phyloP scores from a whole-genome alignment of 2,329 filamentous ascomycete species.

The Neodidymelliopsis sp. region DNA sequence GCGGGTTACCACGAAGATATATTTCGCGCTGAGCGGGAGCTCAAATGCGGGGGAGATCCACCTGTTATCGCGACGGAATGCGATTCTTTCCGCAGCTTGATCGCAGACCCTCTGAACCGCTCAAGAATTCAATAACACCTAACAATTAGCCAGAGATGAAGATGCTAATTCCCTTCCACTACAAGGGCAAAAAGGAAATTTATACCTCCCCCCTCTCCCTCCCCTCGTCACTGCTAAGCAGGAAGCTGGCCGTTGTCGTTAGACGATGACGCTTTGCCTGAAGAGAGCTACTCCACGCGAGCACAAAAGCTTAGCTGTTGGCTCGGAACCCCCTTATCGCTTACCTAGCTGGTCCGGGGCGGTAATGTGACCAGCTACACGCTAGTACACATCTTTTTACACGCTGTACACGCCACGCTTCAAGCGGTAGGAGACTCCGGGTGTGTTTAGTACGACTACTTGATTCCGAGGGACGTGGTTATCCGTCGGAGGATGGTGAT shows the following conservation, averaged over 20 bases:
- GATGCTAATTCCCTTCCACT: neutral
- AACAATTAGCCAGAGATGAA: neutral
- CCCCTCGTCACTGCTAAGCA: no score
- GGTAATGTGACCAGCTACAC: conserved; percentile 5
- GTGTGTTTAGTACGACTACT: neutral
- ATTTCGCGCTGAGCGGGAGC: conserved; percentile 4
- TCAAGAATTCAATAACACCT: no score
- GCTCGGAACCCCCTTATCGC: conserved; percentile 13
- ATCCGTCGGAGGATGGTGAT: conserved; percentile 9
- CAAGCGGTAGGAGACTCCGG: conserved; percentile 2
- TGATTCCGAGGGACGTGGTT: neutral
- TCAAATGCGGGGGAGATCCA: conserved; percentile 18
- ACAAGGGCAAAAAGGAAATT: no score
- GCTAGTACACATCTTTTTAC: neutral
- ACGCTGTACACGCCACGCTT: conserved; percentile 14
- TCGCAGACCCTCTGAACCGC: no score
- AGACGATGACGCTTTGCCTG: conserved; percentile 4
- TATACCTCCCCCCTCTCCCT: conserved; percentile 10
- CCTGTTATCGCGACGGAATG: conserved; percentile 12
- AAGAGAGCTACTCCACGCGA: conserved; percentile 19
- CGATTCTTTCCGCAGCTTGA: neutral
- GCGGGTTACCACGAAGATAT: conserved; percentile 3
- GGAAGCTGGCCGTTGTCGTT: conserved; percentile 11
- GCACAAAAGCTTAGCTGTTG: conserved; percentile 15
- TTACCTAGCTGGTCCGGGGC: conserved; percentile 5